Conservation (phyloP, 2,329 filamentous ascomycete species). For the Alternaria postmessia region DNA sequence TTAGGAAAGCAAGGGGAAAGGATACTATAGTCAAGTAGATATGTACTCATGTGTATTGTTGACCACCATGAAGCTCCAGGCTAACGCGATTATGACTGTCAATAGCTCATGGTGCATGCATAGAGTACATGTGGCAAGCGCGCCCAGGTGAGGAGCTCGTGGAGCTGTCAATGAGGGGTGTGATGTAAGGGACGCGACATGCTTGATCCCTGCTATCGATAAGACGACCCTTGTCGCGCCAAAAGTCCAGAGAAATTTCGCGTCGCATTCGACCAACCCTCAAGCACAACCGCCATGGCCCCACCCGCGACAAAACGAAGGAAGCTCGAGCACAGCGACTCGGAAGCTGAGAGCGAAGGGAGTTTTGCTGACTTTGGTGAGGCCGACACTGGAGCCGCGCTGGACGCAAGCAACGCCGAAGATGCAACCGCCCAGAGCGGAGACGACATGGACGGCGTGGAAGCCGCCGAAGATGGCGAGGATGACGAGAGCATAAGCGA, state of each 20-base stretch:
- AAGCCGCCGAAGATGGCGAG: slow-evolving; percentile 19
- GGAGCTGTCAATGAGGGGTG: slow-evolving; percentile 12
- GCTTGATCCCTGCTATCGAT: slow-evolving; percentile 31
- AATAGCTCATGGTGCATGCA: slow-evolving; percentile 6
- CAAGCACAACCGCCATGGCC: slow-evolving; percentile 38
- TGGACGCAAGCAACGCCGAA: slow-evolving; percentile 25
- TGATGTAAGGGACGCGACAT: slow-evolving; percentile 2
- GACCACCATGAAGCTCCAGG: not conserved
- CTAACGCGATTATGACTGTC: slow-evolving; percentile 4
- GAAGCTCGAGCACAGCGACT: slow-evolving; percentile 54
- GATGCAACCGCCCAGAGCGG: slow-evolving; percentile 19
- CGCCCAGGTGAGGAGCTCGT: slow-evolving; percentile 4
- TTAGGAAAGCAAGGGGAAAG: slow-evolving; percentile 12
- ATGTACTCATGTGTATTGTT: not conserved
- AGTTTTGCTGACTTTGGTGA: slow-evolving; percentile 37
- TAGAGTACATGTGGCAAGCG: slow-evolving; percentile 7
- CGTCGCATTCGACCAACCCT: slow-evolving; percentile 14
- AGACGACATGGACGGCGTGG: slow-evolving; percentile 18
- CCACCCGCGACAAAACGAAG: slow-evolving; percentile 55
- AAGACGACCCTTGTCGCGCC: slow-evolving; percentile 21
- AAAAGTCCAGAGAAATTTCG: slow-evolving; percentile 35
- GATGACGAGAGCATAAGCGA: slow-evolving; percentile 24
- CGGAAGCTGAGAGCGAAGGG: slow-evolving; percentile 36
- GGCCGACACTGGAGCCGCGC: slow-evolving; percentile 22
- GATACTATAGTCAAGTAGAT: slow-evolving; percentile 12